Conservation (phyloP, 2,329 filamentous ascomycete genomes). For the Diplodia mutila region DNA sequence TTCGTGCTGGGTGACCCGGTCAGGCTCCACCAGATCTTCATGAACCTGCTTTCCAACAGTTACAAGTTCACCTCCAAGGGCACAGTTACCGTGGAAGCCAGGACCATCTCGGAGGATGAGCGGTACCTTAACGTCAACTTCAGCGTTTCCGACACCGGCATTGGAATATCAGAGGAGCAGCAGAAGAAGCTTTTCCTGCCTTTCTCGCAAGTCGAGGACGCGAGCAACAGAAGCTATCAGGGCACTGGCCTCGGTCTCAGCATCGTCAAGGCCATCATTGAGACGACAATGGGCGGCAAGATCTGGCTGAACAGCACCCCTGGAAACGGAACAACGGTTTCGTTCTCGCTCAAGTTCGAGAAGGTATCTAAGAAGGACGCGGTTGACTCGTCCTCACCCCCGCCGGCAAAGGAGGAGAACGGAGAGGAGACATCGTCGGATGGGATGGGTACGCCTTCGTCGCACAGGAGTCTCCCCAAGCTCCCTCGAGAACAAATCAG, state of each 20-base stretch:
- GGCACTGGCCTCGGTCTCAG: conserved; percentile 88
- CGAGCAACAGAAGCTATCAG: conserved; percentile 87
- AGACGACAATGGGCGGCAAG: conserved; percentile 85
- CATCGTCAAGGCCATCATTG: conserved; percentile 92
- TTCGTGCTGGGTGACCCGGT: conserved; percentile 57
- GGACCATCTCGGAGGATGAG: conserved; percentile 70
- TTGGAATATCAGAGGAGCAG: conserved; percentile 83
- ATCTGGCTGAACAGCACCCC: conserved; percentile 81
- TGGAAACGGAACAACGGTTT: conserved; percentile 70
- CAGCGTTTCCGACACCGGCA: conserved; percentile 87
- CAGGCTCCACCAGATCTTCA: conserved; percentile 58
- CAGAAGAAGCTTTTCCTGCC: conserved; percentile 86
- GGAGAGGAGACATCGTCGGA: conserved; percentile 45
- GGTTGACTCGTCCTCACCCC: conserved; percentile 40
- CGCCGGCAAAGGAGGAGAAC: conserved; percentile 48
- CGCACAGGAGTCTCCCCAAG: conserved; percentile 67
- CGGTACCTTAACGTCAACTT: conserved; percentile 77
- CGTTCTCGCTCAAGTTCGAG: conserved; percentile 83
- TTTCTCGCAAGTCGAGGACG: conserved; percentile 90
- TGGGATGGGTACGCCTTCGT: conserved; percentile 34
- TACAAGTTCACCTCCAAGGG: conserved; percentile 92
- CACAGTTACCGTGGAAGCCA: conserved; percentile 80
- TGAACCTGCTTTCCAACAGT: conserved; percentile 88
- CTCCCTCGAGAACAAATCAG: conserved; percentile 78
- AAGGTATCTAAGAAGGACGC: conserved; percentile 72